Conservation (phyloP, 192 early-diverging fungal genomes). For the Umbelopsis isabellina region DNA sequence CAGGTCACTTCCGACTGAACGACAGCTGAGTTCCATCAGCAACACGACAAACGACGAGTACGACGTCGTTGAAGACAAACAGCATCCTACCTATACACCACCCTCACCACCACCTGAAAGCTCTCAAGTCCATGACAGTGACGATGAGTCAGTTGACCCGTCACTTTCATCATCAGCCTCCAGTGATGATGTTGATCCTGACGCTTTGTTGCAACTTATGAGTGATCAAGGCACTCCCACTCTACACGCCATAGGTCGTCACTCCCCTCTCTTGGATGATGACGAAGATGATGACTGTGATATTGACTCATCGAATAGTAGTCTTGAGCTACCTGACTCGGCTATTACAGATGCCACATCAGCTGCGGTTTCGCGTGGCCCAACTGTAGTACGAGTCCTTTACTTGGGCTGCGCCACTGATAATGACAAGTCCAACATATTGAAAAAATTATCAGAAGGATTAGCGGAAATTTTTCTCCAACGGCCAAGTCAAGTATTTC, state of each 20-base stretch:
- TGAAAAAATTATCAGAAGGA: constrained; percentile 33
- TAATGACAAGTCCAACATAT: constrained; percentile 26
- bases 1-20: constrained; percentile 11
- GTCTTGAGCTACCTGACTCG: not conserved
- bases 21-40: constrained; percentile 20
- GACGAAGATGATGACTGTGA: not conserved
- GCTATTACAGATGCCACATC: not conserved
- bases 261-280: not conserved
- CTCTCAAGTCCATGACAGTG: not conserved
- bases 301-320: not conserved
- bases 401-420: constrained; percentile 31
- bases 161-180: not conserved
- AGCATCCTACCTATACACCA: not conserved
- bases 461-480: constrained; percentile 19
- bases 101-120: not conserved
- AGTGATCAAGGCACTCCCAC: constrained; percentile 14
- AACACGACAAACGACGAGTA: constrained; percentile 11
- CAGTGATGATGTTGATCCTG: constrained; percentile 8
- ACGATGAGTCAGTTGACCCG: constrained; percentile 9
- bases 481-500: not conserved
- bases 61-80: not conserved
- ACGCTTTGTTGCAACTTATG: constrained; percentile 10
- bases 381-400: constrained; percentile 29
- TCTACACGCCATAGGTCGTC: not conserved
- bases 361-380: not conserved